Evolutionary conservation across 345 rosid genomes (phyloP), one percentile per base, ranked within the genome.

Genomic region (Odontarrhena argentea): DNA sequence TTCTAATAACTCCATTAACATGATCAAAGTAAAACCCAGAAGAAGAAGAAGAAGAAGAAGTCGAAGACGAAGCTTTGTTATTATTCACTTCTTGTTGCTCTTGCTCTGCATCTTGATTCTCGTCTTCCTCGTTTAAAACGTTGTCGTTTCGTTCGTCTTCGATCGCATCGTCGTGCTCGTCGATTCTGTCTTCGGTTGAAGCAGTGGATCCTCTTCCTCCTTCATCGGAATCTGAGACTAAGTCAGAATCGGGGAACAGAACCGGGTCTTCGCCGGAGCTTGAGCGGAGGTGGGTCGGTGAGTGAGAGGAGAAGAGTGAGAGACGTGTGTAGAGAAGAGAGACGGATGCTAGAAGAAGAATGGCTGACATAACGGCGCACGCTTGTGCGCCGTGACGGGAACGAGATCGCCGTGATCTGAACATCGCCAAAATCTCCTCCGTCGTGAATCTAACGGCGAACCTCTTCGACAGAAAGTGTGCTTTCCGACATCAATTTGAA

Each of bases 251-350:
- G 0, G 75, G 58, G 62, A 60, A 69, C 55, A 70, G 52, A 45
- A 75, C 75, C 22, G 63, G 63, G 65, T 79, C 85, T n/a, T 75
- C 73, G n/a, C 25, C 44, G 77, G 74, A 42, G 42, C 45, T 13
- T 45, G 74, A 65, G 49, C 68, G 81, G 69, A 55, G 77, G 43
- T 56, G 74, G 26, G 22, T 79, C 7, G 65, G 66, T 30, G 79
- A 55, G 49, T 71, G 63, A 14, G 79, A 67, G 41, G 80, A 67
- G 80, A 83, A 72, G 74, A 81, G 83, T 45, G 96, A 87, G 77
- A 93, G 94, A 55, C 96, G 97, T 26, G 81, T 74, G 82, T 93
- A 74, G 66, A 90, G 96, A 66, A 93, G 86, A 38, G 97, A 86
- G 34, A 93, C 96, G 8, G 97, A 87, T 32, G 81, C 61, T 63